These are phyloP conservation scores for Russula foetens DNA, from an alignment of 768 basidiomycete species.

Conservation along the genomic window DNA sequence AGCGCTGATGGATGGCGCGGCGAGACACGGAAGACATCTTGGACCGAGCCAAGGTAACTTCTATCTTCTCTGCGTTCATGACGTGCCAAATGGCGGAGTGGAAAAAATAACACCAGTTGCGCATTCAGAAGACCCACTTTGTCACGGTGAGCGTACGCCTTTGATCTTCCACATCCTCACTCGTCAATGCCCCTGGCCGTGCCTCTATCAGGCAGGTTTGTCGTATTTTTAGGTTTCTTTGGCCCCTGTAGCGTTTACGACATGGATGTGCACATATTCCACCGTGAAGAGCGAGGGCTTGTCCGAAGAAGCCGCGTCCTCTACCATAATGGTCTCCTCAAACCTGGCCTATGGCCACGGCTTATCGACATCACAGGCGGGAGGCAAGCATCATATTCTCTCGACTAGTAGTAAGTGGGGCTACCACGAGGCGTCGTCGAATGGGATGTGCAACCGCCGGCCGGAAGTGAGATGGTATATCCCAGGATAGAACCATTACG, in stretches of 20 bases:
- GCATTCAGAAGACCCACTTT: neutral
- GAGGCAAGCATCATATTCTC: neutral
- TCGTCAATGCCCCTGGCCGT: neutral
- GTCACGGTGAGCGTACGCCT: neutral
- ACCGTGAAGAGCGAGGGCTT: neutral
- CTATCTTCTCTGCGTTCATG: neutral
- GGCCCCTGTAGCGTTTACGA: neutral
- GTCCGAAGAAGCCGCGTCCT: neutral
- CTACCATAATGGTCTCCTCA: neutral
- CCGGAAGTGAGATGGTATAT: neutral
- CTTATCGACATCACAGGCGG: slow-evolving; percentile 12
- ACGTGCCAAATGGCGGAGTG: neutral
- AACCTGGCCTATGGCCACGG: neutral
- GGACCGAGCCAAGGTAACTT: neutral
- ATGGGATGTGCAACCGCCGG: neutral
- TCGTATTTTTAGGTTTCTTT: neutral
- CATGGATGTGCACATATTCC: neutral
- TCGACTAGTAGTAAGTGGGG: neutral
- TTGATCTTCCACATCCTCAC: neutral
- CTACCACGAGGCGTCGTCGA: slow-evolving; percentile 1
- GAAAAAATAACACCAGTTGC: neutral
- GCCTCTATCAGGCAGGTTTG: neutral
- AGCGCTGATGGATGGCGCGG: neutral
- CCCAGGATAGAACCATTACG: neutral
- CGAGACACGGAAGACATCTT: neutral